A percentile compares a stretch with the other conserved stretches of the same genome.
phyloP scores from a whole-genome alignment of 1,284 basidiomycete species.

The Agroathelia rolfsii region DNA sequence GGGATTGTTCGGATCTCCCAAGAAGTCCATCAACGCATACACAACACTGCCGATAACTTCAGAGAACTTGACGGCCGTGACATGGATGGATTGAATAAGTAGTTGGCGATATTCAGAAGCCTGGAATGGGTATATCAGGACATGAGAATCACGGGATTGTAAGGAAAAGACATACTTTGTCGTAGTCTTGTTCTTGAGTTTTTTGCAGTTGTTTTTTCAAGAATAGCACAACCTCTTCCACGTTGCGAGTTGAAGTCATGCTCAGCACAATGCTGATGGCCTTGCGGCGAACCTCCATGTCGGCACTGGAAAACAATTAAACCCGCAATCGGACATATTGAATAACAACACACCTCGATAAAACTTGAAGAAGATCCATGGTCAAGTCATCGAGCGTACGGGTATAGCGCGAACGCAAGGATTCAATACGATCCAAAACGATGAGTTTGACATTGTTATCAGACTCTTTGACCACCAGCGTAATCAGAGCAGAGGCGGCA shows the following conservation, averaged over 20 bases:
- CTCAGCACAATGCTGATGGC: slow-evolving; percentile 85
- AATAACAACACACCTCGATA: slow-evolving; percentile 50
- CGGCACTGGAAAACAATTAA: slow-evolving; percentile 47
- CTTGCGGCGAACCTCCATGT: slow-evolving; percentile 95
- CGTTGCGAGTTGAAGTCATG: slow-evolving; percentile 92
- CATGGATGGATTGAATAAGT: slow-evolving; percentile 95
- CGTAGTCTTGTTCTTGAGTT: slow-evolving; percentile 80
- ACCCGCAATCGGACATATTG: slow-evolving; percentile 1
- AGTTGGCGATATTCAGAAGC: slow-evolving; percentile 93
- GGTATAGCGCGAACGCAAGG: slow-evolving; percentile 79
- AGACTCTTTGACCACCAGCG: slow-evolving; percentile 88
- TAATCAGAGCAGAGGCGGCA: slow-evolving; percentile 84
- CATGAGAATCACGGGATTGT: slow-evolving; percentile 5
- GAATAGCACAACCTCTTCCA: slow-evolving; percentile 96
- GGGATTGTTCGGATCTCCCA: slow-evolving; percentile 92
- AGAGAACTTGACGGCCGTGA: slow-evolving; percentile 96
- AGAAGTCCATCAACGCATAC: slow-evolving; percentile 96
- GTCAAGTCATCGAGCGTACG: slow-evolving; percentile 88
- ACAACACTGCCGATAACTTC: slow-evolving; percentile 96
- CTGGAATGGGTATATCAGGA: slow-evolving; percentile 27
- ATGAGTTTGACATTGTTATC: slow-evolving; percentile 99
- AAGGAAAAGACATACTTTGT: slow-evolving; percentile 46
- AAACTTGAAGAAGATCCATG: slow-evolving; percentile 92
- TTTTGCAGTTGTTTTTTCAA: slow-evolving; percentile 96
- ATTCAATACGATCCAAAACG: slow-evolving; percentile 88